phyloP scores from a whole-genome alignment of 1,284 basidiomycete species.

The Sporisorium graminicola region DNA sequence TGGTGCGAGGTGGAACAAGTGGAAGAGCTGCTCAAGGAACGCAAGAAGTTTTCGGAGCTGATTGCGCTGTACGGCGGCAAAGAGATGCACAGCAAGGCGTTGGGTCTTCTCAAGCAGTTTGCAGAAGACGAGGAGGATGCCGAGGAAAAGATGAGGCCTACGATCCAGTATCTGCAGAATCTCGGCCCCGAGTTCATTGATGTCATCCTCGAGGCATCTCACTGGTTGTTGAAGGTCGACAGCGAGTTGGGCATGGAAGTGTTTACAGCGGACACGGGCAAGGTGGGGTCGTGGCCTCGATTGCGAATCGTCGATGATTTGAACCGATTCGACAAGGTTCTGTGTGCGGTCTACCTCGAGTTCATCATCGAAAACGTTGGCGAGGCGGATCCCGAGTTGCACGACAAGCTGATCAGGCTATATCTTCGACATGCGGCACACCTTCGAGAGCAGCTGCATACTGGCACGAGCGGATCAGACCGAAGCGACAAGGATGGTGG shows the following conservation, averaged over 20 bases:
- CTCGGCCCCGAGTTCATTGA: conserved; percentile 73
- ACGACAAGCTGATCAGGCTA: conserved; percentile 87
- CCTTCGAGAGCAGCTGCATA: conserved; percentile 54
- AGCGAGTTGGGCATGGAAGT: conserved; percentile 84
- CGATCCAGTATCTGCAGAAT: conserved; percentile 90
- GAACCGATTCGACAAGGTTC: conserved; percentile 76
- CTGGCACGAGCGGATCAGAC: neutral
- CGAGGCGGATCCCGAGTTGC: conserved; percentile 79
- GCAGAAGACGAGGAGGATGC: conserved; percentile 78
- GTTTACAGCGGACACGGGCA: conserved; percentile 84
- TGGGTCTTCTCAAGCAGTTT: conserved; percentile 81
- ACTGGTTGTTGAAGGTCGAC: conserved; percentile 86
- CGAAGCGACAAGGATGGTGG: neutral
- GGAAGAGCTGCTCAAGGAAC: conserved; percentile 84
- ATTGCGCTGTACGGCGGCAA: conserved; percentile 92
- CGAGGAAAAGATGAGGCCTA: conserved; percentile 84
- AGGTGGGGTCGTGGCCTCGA: conserved; percentile 77
- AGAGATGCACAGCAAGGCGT: conserved; percentile 91
- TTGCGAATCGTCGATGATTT: conserved; percentile 72
- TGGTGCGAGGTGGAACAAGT: conserved; percentile 98
- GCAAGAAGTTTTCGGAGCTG: conserved; percentile 91
- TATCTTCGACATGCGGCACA: conserved; percentile 77
- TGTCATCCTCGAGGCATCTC: conserved; percentile 72
- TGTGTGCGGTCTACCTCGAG: conserved; percentile 85
- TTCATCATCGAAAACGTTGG: conserved; percentile 81